Evolutionary conservation across 2,329 filamentous ascomycete genomes (phyloP), one percentile per base, ranked within the genome.

Genomic region (Aspergillus glaucus): DNA sequence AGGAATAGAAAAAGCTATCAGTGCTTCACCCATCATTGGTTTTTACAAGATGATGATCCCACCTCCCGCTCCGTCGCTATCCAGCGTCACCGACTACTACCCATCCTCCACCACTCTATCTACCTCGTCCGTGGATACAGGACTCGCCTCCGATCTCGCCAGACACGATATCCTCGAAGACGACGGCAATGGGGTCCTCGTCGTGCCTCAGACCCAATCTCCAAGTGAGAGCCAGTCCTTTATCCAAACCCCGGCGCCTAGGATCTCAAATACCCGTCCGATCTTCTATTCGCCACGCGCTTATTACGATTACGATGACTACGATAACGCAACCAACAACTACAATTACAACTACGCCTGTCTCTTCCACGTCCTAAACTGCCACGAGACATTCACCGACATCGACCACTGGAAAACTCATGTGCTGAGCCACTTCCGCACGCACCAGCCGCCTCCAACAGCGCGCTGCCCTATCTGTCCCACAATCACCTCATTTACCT

Each of bases 311-410:
- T 12, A 22, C 10, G 17, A 40, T 12, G 37, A 42, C 15, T 19
- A 42, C 19, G 19, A 44, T 45, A 53, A 51, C 30, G 54, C 44
- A 12, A 44, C 45, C 45, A 43, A 15, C 14, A 9, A 28, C 28
- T 30, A 46, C 14, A 43, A 54, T 14, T 54, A 54, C 37, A 50
- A 49, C 30, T 70, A 69, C 49, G 55, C 56, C 19, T 75, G 72
- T 49, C 62, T 74, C n/a, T 75, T 75, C 60, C 67, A 73, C 50
- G 64, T 72, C 48, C 62, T 75, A 6, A 66, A 72, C 53, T 75
- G 72, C 53, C 60, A 69, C 9, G 59, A 68, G 43, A 62, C 62
- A 9, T 73, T 73, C 49, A 61, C 66, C 40, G 62, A 69, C 37
- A 57, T 60, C 24, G 60, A 65, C 6, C 53, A 66, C 28, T 75